phyloP scores from a whole-genome alignment of 2,329 filamentous ascomycete genomes.

The Magnaporthiopsis incrustans region DNA sequence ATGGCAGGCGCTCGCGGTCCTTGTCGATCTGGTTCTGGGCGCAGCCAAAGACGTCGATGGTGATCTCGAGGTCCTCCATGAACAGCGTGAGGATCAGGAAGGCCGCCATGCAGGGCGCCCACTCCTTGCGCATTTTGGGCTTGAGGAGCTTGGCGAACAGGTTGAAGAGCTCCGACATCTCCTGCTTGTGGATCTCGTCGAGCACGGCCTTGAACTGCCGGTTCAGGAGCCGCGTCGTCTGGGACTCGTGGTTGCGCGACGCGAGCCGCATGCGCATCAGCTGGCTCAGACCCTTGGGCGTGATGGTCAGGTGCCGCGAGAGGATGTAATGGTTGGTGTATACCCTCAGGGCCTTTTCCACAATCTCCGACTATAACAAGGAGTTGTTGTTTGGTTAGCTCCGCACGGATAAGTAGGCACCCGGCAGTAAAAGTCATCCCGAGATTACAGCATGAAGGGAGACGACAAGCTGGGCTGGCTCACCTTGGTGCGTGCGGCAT shows the following conservation, averaged over 20 bases:
- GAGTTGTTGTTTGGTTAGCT: not conserved
- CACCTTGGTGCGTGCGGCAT: constrained; percentile 36
- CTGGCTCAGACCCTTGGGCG: constrained; percentile 31
- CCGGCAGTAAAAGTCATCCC: not conserved
- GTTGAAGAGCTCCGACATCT: constrained; percentile 44
- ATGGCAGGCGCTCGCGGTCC: constrained; percentile 20
- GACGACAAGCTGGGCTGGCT: constrained; percentile 14
- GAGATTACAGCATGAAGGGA: not conserved
- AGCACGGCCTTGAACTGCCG: constrained; percentile 49
- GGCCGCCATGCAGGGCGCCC: constrained; percentile 48
- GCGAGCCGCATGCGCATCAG: constrained; percentile 34
- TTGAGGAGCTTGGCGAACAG: constrained; percentile 45
- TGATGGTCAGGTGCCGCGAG: constrained; percentile 46
- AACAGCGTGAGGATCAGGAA: constrained; percentile 50
- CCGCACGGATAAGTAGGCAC: no score
- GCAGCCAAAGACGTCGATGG: constrained; percentile 43
- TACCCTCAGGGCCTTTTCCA: constrained; percentile 44
- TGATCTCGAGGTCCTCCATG: constrained; percentile 49
- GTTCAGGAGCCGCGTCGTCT: constrained; percentile 46
- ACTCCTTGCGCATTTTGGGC: constrained; percentile 42
- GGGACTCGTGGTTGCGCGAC: constrained; percentile 32
- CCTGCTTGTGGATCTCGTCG: constrained; percentile 44
- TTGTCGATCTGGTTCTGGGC: constrained; percentile 41
- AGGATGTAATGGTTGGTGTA: constrained; percentile 52
- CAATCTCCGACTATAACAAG: constrained; percentile 33